Evolutionary conservation across 1,139 yeast species (phyloP).

Genomic region (Torulaspora globosa): DNA sequence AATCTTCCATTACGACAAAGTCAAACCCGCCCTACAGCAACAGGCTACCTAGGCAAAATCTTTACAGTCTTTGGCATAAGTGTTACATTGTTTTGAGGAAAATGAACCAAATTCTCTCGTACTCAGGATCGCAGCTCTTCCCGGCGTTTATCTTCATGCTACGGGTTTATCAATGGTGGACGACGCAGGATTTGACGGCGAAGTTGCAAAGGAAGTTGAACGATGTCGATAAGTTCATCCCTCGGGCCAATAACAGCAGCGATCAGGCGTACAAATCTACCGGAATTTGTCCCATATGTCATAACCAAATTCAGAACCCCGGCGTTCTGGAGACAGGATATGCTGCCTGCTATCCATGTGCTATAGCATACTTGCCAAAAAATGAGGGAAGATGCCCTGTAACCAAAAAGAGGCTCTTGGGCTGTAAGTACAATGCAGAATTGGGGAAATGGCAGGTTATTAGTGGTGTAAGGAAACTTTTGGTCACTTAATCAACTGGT

Average conservation of each 20-base stretch:
- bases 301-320: constrained; percentile 62
- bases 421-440: constrained; percentile 62
- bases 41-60: constrained; percentile 54
- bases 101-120: constrained; percentile 40
- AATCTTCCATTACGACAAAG: constrained; percentile 38
- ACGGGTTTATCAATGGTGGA: constrained; percentile 95
- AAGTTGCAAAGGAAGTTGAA: constrained; percentile 55
- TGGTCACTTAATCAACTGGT: constrained; percentile 39
- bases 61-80: constrained; percentile 39
- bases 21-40: constrained; percentile 30
- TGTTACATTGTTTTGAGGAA: constrained; percentile 42
- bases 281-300: constrained; percentile 68
- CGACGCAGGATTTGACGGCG: constrained; percentile 67
- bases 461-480: constrained; percentile 63
- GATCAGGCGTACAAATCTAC: constrained; percentile 9
- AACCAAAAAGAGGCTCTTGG: constrained; percentile 67
- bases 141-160: constrained; percentile 82
- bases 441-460: constrained; percentile 65
- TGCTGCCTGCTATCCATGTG: constrained; percentile 87
- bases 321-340: constrained; percentile 89
- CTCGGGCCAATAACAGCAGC: constrained; percentile 44
- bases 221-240: constrained; percentile 48
- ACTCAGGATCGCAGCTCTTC: constrained; percentile 48
- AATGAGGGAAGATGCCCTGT: constrained; percentile 83
- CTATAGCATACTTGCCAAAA: constrained; percentile 53